Conservation (phyloP, 2,329 filamentous ascomycete species). For the Ophiostoma piceae region DNA sequence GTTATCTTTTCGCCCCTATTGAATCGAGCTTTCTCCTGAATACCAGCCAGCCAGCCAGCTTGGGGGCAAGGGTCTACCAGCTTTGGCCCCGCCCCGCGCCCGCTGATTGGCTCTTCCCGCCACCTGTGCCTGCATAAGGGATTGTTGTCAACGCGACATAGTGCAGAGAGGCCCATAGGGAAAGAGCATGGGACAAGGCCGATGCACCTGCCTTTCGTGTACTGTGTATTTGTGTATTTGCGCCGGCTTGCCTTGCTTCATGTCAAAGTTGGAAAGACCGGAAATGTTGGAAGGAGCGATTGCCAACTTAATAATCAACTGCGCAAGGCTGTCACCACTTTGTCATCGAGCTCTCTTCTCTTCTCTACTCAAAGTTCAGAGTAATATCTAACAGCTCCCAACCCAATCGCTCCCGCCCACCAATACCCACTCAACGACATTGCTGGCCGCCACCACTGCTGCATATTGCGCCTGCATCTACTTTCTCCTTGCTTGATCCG, state of each 20-base stretch:
- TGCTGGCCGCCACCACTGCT: not conserved
- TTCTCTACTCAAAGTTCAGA: not conserved
- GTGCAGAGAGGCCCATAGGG: not conserved
- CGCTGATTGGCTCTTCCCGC: constrained; percentile 24
- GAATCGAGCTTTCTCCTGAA: constrained; percentile 6
- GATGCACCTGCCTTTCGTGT: constrained; percentile 1
- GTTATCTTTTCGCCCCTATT: constrained; percentile 24
- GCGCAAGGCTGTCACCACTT: not conserved
- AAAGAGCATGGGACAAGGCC: constrained; percentile 10
- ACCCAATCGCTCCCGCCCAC: not conserved
- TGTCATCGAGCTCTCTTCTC: not conserved
- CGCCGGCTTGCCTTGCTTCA: not conserved
- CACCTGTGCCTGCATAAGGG: constrained; percentile 28
- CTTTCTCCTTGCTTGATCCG: constrained; percentile 5
- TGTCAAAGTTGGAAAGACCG: not conserved
- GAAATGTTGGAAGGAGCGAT: not conserved
- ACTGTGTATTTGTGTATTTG: not conserved
- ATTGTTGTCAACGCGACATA: constrained; percentile 3
- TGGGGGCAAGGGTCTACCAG: constrained; percentile 19
- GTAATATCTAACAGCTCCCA: not conserved
- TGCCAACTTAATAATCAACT: not conserved
- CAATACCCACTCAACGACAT: not conserved
- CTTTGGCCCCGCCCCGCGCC: constrained; percentile 20
- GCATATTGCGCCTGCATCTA: not conserved
- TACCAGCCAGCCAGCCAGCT: constrained; percentile 20